phyloP scores from a whole-genome alignment of 1,284 basidiomycete species.

The Naganishia cerealis region DNA sequence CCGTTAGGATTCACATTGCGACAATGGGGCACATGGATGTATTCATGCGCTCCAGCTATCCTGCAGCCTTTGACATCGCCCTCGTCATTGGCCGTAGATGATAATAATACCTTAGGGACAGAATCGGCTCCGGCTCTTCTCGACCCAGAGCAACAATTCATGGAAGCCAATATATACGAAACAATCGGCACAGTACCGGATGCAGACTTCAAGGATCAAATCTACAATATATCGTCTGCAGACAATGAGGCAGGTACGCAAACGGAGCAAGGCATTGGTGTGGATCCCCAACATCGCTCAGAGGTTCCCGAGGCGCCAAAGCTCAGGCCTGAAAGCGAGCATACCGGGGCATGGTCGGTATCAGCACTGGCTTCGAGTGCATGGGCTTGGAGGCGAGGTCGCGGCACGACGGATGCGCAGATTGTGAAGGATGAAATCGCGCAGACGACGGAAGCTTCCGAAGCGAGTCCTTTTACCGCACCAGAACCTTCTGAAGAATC shows the following conservation, averaged over 20 bases:
- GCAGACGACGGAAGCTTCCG: not conserved
- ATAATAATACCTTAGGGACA: not conserved
- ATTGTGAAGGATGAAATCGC: not conserved
- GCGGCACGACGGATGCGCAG: not conserved
- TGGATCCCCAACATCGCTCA: constrained; percentile 18
- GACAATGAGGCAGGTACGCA: not conserved
- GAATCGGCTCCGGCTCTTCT: not conserved
- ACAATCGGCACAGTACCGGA: not conserved
- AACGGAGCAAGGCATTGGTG: constrained; percentile 21
- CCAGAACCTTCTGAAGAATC: not conserved
- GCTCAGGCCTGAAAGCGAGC: not conserved
- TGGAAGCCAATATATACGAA: constrained; percentile 5
- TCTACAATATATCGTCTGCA: not conserved
- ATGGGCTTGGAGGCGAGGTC: constrained; percentile 10
- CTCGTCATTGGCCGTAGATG: not conserved
- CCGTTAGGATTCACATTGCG: not conserved
- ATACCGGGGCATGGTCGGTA: constrained; percentile 2
- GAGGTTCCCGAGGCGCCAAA: constrained; percentile 8
- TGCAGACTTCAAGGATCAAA: not conserved
- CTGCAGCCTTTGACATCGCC: not conserved
- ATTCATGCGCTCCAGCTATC: constrained; percentile 7
- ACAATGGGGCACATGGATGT: constrained; percentile 18
- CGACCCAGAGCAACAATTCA: constrained; percentile 1
- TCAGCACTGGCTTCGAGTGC: constrained; percentile 11
- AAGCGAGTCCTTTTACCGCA: not conserved